These are phyloP conservation scores for Fusarium nurragi DNA, from an alignment of 2,329 filamentous ascomycete genomes.

Conservation along the genomic window DNA sequence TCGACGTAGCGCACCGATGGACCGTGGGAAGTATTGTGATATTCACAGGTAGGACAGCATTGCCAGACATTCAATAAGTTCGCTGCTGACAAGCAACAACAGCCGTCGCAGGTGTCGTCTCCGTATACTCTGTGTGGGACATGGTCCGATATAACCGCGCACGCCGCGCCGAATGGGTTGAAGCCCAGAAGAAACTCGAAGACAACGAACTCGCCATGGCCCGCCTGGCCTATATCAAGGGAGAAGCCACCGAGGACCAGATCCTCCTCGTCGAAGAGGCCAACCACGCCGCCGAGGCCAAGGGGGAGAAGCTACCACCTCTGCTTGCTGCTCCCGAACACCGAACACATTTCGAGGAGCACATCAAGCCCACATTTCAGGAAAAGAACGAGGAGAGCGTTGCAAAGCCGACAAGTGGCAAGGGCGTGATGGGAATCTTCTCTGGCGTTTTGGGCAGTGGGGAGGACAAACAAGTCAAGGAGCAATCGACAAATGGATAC, in stretches of 20 bases:
- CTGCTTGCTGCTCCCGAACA: conserved; percentile 59
- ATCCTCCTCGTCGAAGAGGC: conserved; percentile 66
- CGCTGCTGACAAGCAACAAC: conserved; percentile 12
- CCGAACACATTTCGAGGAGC: conserved; percentile 50
- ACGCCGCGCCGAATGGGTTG: conserved; percentile 67
- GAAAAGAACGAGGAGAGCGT: conserved; percentile 28
- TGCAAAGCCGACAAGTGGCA: conserved; percentile 44
- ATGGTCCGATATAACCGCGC: conserved; percentile 70
- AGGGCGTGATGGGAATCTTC: conserved; percentile 51
- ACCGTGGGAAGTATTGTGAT: conserved; percentile 65
- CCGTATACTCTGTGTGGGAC: conserved; percentile 68
- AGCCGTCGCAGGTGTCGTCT: conserved; percentile 66
- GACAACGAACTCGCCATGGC: conserved; percentile 65
- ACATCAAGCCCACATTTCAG: conserved; percentile 47
- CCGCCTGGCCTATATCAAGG: conserved; percentile 68
- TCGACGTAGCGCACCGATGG: conserved; percentile 66
- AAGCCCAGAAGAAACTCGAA: conserved; percentile 63
- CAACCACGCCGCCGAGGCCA: conserved; percentile 57
- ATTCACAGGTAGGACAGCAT: conserved; percentile 61
- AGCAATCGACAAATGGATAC: conserved; percentile 26
- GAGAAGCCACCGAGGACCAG: conserved; percentile 65
- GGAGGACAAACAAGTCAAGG: conserved; percentile 31
- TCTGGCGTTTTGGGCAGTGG: conserved; percentile 45
- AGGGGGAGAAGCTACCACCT: conserved; percentile 60
- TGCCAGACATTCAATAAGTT: not conserved